These are phyloP conservation scores for Filobasidium uniguttulatum DNA, from an alignment of 1,284 basidiomycete species.

Conservation along the genomic window DNA sequence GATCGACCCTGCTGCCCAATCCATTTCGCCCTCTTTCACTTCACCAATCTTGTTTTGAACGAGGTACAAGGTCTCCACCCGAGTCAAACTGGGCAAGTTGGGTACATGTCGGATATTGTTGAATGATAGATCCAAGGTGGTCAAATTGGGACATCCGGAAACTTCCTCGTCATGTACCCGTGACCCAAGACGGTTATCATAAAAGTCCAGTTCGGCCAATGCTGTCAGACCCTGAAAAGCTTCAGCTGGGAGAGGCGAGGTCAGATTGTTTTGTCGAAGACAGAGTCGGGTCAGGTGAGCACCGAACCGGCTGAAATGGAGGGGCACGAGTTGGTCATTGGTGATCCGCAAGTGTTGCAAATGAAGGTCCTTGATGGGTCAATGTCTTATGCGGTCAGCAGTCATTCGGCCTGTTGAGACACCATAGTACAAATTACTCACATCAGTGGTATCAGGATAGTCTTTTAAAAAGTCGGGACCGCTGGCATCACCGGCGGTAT, in stretches of 20 bases:
- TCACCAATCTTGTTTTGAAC: constrained; percentile 89
- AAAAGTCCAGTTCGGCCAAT: constrained; percentile 81
- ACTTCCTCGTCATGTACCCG: constrained; percentile 48
- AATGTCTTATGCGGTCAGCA: constrained; percentile 10
- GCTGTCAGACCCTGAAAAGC: constrained; percentile 52
- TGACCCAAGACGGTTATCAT: constrained; percentile 80
- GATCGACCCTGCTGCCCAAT: constrained; percentile 48
- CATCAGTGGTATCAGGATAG: constrained; percentile 52
- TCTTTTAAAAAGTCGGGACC: constrained; percentile 42
- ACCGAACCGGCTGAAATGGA: constrained; percentile 54
- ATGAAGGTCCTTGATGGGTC: constrained; percentile 58
- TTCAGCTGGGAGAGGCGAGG: constrained; percentile 54
- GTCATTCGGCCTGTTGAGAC: neutral
- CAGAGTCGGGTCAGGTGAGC: constrained; percentile 59
- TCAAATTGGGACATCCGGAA: constrained; percentile 48
- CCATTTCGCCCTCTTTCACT: constrained; percentile 51
- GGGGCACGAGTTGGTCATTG: constrained; percentile 45
- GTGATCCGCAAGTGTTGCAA: constrained; percentile 69
- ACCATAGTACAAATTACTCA: constrained; percentile 27
- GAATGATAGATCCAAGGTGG: constrained; percentile 79
- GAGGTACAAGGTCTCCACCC: constrained; percentile 69
- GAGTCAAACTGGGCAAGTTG: constrained; percentile 42
- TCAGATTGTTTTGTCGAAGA: constrained; percentile 70
- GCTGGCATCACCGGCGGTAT: constrained; percentile 21
- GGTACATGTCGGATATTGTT: constrained; percentile 63